Evolutionary conservation across 31 red algal species (phyloP), one percentile per base, ranked within the genome.

Genomic region (Odonthalia washingtoniensis): DNA sequence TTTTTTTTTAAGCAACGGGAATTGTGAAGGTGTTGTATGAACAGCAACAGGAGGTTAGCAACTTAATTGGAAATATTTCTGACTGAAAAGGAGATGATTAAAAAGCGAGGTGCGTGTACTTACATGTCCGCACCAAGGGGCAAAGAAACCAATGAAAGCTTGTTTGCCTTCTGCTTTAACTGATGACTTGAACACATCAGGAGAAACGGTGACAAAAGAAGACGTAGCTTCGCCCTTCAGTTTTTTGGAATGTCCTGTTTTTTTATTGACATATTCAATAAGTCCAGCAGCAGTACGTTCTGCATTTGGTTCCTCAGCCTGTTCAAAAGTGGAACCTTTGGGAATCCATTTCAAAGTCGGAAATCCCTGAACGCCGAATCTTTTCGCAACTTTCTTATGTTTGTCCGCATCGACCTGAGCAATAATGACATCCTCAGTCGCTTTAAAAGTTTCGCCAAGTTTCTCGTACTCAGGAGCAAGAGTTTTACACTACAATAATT

Each of bases 361-460:
- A 80, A 89, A 93, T 6, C 94, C 94, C 41, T 81, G 16, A 43
- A 96, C 52, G 40, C 72, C 73, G 77, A 96, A 96, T 44, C 90
- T 89, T 32, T 88, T n/a, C n/a, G 62, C 87, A 9, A 96, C 80
- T 27, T 42, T 39, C 45, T 87, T 80, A 72, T 96, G 87, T 43
- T 84, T 85, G 78, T 96, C 94, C 12, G 94, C 94, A 68, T 96
- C 89, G 26, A 96, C 83, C 45, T 92, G 89, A 31, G 89, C 94
- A 78, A 96, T 90, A 38, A 92, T 73, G 57, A 96, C 86, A 63
- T 90, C 87, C 27, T 68, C 67, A 27, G 66, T 40, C 3, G 49
- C 40, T 33, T 63, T 78, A 78, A 92, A 92, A 3, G 90, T 76
- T 21, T 35, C 72, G 0, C 90, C 90, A 26, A 92, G 49, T 46